Conservation (phyloP, 83 land plant genomes). For the Diphasiastrum complanatum region DNA sequence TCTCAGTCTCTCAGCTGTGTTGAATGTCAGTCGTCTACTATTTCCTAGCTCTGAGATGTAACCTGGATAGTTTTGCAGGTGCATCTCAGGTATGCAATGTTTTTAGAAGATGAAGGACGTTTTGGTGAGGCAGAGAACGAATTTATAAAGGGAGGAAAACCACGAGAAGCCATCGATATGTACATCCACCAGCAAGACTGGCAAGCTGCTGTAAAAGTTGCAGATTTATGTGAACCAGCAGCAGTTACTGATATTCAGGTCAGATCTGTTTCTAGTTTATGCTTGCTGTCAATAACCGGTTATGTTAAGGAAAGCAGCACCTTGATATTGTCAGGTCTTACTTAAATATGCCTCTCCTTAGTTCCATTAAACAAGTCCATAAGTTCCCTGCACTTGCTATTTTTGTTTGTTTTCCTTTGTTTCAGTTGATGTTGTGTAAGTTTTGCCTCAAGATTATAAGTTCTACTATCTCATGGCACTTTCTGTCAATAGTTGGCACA, state of each 20-base stretch:
- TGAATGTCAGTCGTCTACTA: not conserved
- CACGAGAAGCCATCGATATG: slow-evolving; percentile 41
- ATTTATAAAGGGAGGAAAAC: slow-evolving; percentile 37
- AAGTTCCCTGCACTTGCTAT: not conserved
- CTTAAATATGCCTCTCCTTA: no score
- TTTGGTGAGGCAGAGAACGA: slow-evolving; percentile 35
- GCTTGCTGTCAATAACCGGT: no score
- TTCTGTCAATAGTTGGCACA: slow-evolving; percentile 29
- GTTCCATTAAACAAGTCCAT: not conserved
- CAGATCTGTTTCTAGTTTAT: not conserved
- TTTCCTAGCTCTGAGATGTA: not conserved
- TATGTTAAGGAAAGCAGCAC: no score
- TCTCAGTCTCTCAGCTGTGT: no score
- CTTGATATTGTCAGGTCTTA: no score
- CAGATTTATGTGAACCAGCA: slow-evolving; percentile 37
- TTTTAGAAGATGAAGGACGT: slow-evolving; percentile 37
- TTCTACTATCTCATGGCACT: not conserved
- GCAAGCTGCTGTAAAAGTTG: slow-evolving; percentile 33
- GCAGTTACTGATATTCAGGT: slow-evolving; percentile 33
- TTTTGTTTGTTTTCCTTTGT: not conserved
- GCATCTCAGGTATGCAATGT: slow-evolving; percentile 30
- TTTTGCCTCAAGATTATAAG: not conserved
- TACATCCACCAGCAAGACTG: slow-evolving; percentile 36
- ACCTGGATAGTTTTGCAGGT: slow-evolving; percentile 19
- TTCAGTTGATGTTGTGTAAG: not conserved